These are phyloP conservation scores for Nothophaeocryptopus gaeumannii DNA, from an alignment of 2,329 filamentous ascomycete species.

Conservation along the genomic window DNA sequence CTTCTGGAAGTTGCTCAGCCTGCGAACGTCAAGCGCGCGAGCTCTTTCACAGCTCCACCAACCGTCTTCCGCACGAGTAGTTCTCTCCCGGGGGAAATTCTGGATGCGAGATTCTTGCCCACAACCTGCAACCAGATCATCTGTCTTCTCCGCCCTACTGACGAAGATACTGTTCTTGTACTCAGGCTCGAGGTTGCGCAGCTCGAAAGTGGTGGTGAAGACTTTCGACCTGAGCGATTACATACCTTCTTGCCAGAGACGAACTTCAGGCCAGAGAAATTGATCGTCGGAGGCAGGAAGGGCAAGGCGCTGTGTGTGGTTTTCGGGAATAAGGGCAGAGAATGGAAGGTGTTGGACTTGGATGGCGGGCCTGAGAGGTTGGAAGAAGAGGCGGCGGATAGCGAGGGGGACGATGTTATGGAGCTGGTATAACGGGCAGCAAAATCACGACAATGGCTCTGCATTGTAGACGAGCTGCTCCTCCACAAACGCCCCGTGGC, in stretches of 20 bases:
- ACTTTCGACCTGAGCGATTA: slow-evolving; percentile 18
- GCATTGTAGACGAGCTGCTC: no score
- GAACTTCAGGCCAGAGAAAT: slow-evolving; percentile 47
- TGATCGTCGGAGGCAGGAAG: slow-evolving; percentile 57
- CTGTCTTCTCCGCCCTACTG: slow-evolving; percentile 1
- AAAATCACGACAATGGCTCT: no score
- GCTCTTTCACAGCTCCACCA: neutral
- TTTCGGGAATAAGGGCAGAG: slow-evolving; percentile 52
- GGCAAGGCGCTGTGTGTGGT: slow-evolving; percentile 54
- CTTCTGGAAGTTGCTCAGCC: neutral
- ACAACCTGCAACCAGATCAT: neutral
- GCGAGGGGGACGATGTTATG: no score
- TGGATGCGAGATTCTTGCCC: slow-evolving; percentile 14
- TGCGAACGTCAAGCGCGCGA: neutral
- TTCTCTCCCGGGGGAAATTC: neutral
- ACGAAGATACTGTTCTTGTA: no score
- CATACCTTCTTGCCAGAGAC: slow-evolving; percentile 48
- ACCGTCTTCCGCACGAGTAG: neutral
- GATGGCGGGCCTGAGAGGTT: slow-evolving; percentile 25
- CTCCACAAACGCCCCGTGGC: no score
- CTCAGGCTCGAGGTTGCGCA: no score
- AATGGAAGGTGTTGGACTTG: slow-evolving; percentile 57
- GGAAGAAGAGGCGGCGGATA: no score
- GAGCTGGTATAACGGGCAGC: no score
- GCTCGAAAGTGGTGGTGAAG: neutral